phyloP scores from a whole-genome alignment of 495 filamentous ascomycete genomes.

The Talaromyces nanjingensis region DNA sequence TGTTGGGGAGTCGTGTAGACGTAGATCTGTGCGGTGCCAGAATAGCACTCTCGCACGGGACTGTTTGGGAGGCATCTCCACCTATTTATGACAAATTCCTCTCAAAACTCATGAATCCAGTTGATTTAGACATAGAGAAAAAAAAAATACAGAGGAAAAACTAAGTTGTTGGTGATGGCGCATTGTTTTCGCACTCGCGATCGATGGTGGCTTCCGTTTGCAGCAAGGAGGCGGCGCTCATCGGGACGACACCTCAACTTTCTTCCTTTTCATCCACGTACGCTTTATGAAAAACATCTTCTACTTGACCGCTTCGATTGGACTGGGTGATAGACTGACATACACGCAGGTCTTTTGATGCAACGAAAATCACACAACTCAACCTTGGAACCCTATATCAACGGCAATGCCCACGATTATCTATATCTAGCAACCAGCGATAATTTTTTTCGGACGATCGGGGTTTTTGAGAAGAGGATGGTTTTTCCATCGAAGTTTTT shows the following conservation, averaged over 20 bases:
- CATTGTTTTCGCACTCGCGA: not conserved
- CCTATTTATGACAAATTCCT: not conserved
- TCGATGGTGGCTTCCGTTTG: not conserved
- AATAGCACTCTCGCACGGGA: constrained; percentile 53
- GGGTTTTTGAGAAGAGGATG: no score
- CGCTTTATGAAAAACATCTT: no score
- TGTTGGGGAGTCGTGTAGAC: constrained; percentile 65
- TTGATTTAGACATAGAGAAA: not conserved
- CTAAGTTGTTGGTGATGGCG: not conserved
- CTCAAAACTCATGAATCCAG: not conserved
- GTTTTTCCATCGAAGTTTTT: no score
- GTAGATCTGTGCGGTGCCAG: constrained; percentile 68
- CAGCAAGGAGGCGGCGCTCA: not conserved
- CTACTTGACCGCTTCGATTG: no score
- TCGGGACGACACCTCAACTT: not conserved
- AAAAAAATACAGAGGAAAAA: not conserved
- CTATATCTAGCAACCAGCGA: no score
- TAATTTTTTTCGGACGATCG: no score
- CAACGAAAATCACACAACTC: no score
- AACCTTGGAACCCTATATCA: no score
- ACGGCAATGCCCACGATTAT: no score
- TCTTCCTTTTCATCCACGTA: no score
- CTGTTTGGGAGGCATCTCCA: constrained; percentile 20
- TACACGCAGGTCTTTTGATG: no score
- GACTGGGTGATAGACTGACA: no score